Conservation (phyloP, 768 basidiomycete species). For the Tulasnella sp. region DNA sequence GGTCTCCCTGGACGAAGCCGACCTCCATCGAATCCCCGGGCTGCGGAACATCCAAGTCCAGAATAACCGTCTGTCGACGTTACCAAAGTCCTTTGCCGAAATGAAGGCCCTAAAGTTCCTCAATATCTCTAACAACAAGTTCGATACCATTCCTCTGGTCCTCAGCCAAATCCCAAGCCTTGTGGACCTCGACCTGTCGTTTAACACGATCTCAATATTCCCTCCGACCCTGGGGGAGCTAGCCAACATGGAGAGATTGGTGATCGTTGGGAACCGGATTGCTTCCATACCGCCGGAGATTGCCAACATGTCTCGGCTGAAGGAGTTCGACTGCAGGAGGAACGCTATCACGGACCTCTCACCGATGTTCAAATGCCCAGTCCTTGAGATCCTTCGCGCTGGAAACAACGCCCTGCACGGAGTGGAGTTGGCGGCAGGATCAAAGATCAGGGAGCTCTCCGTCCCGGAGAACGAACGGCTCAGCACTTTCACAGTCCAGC, state of each 20-base stretch:
- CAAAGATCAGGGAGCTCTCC: constrained; percentile 56
- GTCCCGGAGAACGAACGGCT: constrained; percentile 79
- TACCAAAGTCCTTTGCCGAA: constrained; percentile 79
- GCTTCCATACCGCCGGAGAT: constrained; percentile 61
- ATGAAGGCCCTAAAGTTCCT: constrained; percentile 63
- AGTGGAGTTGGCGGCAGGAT: constrained; percentile 68
- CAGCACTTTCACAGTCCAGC: constrained; percentile 60
- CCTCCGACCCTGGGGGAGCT: constrained; percentile 74
- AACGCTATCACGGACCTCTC: constrained; percentile 75
- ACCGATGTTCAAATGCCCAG: constrained; percentile 58
- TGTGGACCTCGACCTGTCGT: constrained; percentile 84
- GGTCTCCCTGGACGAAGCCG: constrained; percentile 77
- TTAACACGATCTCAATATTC: constrained; percentile 78
- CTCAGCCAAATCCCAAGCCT: constrained; percentile 68
- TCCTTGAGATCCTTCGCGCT: constrained; percentile 57
- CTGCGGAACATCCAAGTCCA: constrained; percentile 65
- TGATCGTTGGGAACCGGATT: constrained; percentile 82
- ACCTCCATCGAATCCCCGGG: constrained; percentile 64
- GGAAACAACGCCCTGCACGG: constrained; percentile 79
- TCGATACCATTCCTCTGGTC: constrained; percentile 62
- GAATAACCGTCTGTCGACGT: constrained; percentile 83
- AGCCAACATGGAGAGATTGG: constrained; percentile 56
- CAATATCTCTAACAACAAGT: constrained; percentile 96
- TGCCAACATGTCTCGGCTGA: constrained; percentile 48
- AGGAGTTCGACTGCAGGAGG: constrained; percentile 72